Evolutionary conservation across 306 rosid species (phyloP), one percentile per base, ranked within the genome.

Genomic region (Vicia faba): DNA sequence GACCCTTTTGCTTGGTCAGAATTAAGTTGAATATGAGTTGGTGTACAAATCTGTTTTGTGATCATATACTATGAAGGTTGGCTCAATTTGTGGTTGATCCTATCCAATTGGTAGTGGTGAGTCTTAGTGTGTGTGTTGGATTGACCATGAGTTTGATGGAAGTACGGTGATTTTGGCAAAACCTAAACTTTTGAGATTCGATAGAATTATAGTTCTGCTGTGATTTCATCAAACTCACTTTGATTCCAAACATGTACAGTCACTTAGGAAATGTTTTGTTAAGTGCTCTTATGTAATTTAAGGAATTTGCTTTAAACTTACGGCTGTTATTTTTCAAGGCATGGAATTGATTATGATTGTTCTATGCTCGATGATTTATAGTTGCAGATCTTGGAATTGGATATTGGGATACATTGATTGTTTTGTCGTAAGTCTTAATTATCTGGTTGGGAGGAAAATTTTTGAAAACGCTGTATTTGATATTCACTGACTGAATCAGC

Each of bases 21-120:
- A 55, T 54, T 64, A 12, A 56, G 31, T 45, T 65, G 43, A 74
- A 74, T 45, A 14, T 73, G 62, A 3, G 54, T 36, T 70, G 61
- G 19, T 55, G 18, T 31, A 41, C 3, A 50, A n/a, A 39, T 25
- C 11, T 62, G 35, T 44, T 61, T 61, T n/a, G 11, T 14, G 25
- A 19, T 11, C n/a, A 68, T 44, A 61, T 10, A 8, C 8, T 46
- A 54, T 25, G 40, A 40, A 1, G 49, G 39, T 44, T 68, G 48
- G 43, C 11, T 46, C 43, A 45, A 33, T 48, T 46, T 33, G 40
- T 29, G 76, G 31, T 46, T 33, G 40, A 19, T 69, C 35, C n/a
- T 10, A 40, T 5, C 38, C 15, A 1, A 13, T 45, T 70, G 61
- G 8, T 57, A 6, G 33, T 74, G 39, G 20, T 16, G 36, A 36